Evolutionary conservation across 495 filamentous ascomycete species (phyloP).

Genomic region (Talaromyces liani): DNA sequence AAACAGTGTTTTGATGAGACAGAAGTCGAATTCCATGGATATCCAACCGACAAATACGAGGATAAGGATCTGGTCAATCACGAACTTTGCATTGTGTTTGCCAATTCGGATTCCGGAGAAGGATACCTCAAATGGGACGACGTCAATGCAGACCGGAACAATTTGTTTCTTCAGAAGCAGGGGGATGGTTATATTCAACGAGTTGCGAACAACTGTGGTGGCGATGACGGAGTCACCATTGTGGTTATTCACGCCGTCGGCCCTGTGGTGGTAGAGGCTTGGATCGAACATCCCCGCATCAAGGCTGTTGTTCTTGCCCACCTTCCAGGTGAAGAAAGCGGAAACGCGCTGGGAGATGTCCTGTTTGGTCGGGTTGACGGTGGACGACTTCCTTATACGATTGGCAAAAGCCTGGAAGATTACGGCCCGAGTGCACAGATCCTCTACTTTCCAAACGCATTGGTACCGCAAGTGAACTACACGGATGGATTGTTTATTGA

Average conservation of each 20-base stretch:
- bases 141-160: constrained; percentile 73
- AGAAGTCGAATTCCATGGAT: constrained; percentile 51
- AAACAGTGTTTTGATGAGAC: constrained; percentile 50
- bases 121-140: constrained; percentile 55
- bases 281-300: constrained; percentile 71
- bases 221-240: constrained; percentile 60
- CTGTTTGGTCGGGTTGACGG: constrained; percentile 82
- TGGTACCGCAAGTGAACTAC: constrained; percentile 79
- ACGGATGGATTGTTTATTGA: constrained; percentile 79
- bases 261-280: constrained; percentile 75
- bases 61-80: constrained; percentile 32
- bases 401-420: constrained; percentile 71
- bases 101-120: constrained; percentile 56
- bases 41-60: constrained; percentile 49
- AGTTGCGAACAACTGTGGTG: constrained; percentile 64
- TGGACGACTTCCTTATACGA: constrained; percentile 83
- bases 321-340: constrained; percentile 85
- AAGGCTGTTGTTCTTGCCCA: constrained; percentile 82
- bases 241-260: constrained; percentile 91
- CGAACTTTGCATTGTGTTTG: constrained; percentile 62
- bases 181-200: constrained; percentile 65
- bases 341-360: constrained; percentile 76
- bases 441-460: constrained; percentile 62
- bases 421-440: constrained; percentile 76
- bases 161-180: constrained; percentile 69